A percentile compares a stretch with the other conserved stretches of the same genome.
Conservation (phyloP, 805 yeast genomes). For the Ogataea saltuana region DNA sequence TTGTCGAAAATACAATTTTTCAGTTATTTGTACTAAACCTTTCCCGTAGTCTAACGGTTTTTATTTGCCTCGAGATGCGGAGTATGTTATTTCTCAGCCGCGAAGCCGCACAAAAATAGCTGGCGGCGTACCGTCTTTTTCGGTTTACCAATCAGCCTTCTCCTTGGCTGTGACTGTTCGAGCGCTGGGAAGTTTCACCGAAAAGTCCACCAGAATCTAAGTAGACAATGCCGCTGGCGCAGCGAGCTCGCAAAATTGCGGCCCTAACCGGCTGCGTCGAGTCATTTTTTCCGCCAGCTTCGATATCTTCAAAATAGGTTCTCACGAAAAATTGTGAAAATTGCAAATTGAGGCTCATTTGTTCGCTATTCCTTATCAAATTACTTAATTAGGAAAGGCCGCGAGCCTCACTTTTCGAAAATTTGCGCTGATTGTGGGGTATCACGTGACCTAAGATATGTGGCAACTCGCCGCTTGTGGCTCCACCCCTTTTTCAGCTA, state of each 20-base stretch:
- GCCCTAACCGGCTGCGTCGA: neutral
- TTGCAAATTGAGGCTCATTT: constrained; percentile 7
- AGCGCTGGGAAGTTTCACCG: too few relatives aligned
- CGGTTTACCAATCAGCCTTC: too few relatives aligned
- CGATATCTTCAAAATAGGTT: neutral
- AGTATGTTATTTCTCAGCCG: neutral
- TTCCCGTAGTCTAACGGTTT: too few relatives aligned
- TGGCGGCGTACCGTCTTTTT: neutral
- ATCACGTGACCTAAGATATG: constrained; percentile 1
- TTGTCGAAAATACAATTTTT: too few relatives aligned
- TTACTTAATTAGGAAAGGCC: neutral
- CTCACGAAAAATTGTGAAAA: neutral
- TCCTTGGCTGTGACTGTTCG: too few relatives aligned
- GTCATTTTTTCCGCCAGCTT: too few relatives aligned
- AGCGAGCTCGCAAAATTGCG: neutral
- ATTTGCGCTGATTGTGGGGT: neutral
- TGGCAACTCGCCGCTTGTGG: too few relatives aligned
- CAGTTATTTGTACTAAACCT: too few relatives aligned
- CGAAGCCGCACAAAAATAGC: neutral
- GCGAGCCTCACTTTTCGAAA: constrained; percentile 3
- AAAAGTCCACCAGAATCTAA: too few relatives aligned
- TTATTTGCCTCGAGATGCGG: neutral
- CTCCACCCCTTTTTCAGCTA: too few relatives aligned
- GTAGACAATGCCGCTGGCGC: neutral
- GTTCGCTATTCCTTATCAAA: neutral